Evolutionary conservation across 352 stramenopile species (phyloP), one percentile per base, ranked within the genome.

Genomic region (Pythium biforme): DNA sequence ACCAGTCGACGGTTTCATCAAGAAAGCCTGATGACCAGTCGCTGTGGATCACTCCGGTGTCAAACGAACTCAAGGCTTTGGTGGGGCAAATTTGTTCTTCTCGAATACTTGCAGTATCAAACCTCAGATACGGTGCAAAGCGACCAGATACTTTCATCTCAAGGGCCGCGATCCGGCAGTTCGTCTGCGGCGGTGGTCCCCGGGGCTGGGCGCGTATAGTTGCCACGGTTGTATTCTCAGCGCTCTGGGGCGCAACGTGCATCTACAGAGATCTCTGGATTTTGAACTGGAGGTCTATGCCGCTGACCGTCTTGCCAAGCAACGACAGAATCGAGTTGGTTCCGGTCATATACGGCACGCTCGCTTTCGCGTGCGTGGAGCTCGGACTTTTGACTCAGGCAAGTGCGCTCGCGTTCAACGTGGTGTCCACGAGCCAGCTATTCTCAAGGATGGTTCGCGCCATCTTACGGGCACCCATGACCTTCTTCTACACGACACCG

Each of bases 401-500:
- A 14, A 19, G 46, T 37, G 14, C 26, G 12, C 17, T 23, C 23
- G 51, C 34, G 15, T 22, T 57, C 31, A 47, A 46, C 20, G 46
- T 34, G 4, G 20, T 1, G 8, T 45, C 34, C 6, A 25, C 17
- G 8, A 39, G 76, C 15, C 71, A 70, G 12, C 65, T 98, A 8
- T 96, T 98, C 64, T 67, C 96, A 45, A 64, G 78, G 23, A 80
- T 97, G 62, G 94, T 85, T 10, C 57, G 76, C 15, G 78, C 79
- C 15, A 22, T 65, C 11, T 17, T 65, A 2, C 33, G 49, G 17
- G 31, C 58, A 11, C 4, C 58, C 17, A 65, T 65, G 58, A 26
- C 20, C 1, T 49, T 57, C 7, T 98, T 97, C 69, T 90, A 98
- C 67, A 79, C 68, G 7, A 97, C 94, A 61, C 93, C 90, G 6